Percentiles rank a stretch among this genome's conserved stretches.
These are phyloP conservation scores for Ceratocystis albifundus DNA, from an alignment of 2,329 filamentous ascomycete genomes.

Conservation along the genomic window DNA sequence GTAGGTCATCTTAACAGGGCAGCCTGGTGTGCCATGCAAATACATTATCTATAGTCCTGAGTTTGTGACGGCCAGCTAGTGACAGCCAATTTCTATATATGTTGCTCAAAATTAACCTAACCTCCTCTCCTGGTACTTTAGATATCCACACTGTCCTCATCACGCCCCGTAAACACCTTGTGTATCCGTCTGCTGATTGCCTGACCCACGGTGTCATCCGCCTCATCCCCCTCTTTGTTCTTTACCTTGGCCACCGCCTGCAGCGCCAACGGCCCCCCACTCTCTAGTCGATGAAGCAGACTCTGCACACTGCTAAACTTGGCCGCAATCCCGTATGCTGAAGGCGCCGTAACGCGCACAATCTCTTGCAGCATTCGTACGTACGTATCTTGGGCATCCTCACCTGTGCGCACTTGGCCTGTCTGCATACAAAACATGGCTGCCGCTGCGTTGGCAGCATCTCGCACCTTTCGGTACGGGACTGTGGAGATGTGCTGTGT, in stretches of 20 bases:
- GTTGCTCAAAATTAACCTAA: not conserved
- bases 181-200: slow-evolving; percentile 48
- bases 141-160: slow-evolving; percentile 46
- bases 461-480: slow-evolving; percentile 52
- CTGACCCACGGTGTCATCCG: slow-evolving; percentile 45
- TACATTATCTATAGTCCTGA: not conserved
- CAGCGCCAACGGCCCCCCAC: slow-evolving; percentile 48
- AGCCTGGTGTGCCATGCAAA: too few species aligned
- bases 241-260: slow-evolving; percentile 48
- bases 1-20: not conserved
- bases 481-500: slow-evolving; percentile 69
- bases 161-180: slow-evolving; percentile 48
- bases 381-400: slow-evolving; percentile 55
- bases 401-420: slow-evolving; percentile 62
- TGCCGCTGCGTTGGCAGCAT: slow-evolving; percentile 38
- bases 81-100: not conserved
- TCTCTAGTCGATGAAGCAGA: slow-evolving; percentile 48
- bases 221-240: slow-evolving; percentile 46
- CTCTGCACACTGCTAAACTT: slow-evolving; percentile 48
- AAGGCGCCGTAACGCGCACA: slow-evolving; percentile 55
- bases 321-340: slow-evolving; percentile 56
- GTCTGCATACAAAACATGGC: slow-evolving; percentile 68
- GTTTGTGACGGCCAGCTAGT: not conserved
- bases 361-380: slow-evolving; percentile 67
- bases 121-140: slow-evolving; percentile 27